phyloP scores from a whole-genome alignment of 106 monocot genomes.

The Triglochin maritima region DNA sequence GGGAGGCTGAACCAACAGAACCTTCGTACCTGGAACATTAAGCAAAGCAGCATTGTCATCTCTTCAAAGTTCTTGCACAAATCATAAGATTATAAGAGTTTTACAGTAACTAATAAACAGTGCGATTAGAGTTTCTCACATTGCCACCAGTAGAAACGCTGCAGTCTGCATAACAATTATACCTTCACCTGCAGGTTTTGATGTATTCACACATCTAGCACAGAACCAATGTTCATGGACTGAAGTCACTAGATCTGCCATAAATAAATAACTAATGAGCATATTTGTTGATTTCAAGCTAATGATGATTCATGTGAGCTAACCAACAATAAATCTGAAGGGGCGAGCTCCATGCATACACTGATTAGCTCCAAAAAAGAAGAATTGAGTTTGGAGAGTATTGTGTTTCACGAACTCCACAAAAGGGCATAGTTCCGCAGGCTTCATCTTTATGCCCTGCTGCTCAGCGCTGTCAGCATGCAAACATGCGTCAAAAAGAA shows the following conservation, averaged over 20 bases:
- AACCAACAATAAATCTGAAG: background rate
- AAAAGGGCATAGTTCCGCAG: constrained; percentile 61
- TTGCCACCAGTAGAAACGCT: constrained; percentile 62
- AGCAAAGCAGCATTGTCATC: too few species aligned
- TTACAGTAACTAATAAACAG: too few species aligned
- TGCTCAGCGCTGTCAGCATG: constrained; percentile 93
- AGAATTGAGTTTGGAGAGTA: constrained; percentile 51
- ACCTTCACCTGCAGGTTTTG: constrained; percentile 82
- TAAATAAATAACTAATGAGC: too few species aligned
- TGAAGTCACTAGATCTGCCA: constrained; percentile 83
- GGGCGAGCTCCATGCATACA: constrained; percentile 31
- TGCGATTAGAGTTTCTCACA: constrained; percentile 52
- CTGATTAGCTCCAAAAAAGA: constrained; percentile 67
- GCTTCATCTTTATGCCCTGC: constrained; percentile 44
- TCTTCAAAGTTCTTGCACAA: too few species aligned
- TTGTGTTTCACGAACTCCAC: constrained; percentile 51
- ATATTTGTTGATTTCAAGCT: background rate
- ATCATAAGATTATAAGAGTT: too few species aligned
- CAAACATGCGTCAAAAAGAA: too few species aligned
- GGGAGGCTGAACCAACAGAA: constrained; percentile 75
- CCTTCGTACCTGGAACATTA: constrained; percentile 87
- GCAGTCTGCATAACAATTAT: constrained; percentile 68
- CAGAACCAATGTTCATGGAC: constrained; percentile 91
- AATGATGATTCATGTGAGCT: background rate
- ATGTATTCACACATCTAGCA: constrained; percentile 72